Evolutionary conservation across 2,329 filamentous ascomycete species (phyloP), one percentile per base, ranked within the genome.

Genomic region (Xylaria sp.): DNA sequence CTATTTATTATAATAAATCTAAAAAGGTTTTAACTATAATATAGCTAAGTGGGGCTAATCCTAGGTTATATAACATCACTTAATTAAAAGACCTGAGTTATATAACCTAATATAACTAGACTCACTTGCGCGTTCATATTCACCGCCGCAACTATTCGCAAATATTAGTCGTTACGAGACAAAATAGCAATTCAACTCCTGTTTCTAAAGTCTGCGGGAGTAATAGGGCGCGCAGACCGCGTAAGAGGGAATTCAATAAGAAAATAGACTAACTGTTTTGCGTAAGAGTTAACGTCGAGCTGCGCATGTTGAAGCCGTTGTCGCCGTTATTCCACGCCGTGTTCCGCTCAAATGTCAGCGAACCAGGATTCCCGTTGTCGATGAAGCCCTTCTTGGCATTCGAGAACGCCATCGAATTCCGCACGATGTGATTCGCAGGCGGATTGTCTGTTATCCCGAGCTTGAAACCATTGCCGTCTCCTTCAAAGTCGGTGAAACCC

Each of bases 391-490:
- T 82, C 31, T 78, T 78, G 34, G 78, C 77, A 72, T 84, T 85
- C 20, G 71, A 66, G 67, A 82, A 84, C 2, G 83, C 80, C 9
- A 84, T 83, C 65, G 74, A 81, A 74, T 84, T 84, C 28, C 78
- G 78, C 25, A 84, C 70, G 12, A 82, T 74, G 69, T 85, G 83
- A 75, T 83, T 80, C 6, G 82, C 81, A 2, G 82, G 77, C 12
- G 78, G 79, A 52, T 80, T 80, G 61, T 74, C 77, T n/a, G 76
- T 80, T 55, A 79, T 79, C 41, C 82, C 81, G 41, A 85, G 80
- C 75, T 85, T 84, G 78, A 84, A 83, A 20, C 83, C 82, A 70
- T 84, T 85, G 61, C 83, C 83, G 64, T 84, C 82, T 50, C 83
- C 82, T 44, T 80, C 75, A 72, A 84, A 84, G 31, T 79, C 72